These are phyloP conservation scores for Mortierella sp. DNA, from an alignment of 371 early-diverging fungal genomes.

Conservation along the genomic window DNA sequence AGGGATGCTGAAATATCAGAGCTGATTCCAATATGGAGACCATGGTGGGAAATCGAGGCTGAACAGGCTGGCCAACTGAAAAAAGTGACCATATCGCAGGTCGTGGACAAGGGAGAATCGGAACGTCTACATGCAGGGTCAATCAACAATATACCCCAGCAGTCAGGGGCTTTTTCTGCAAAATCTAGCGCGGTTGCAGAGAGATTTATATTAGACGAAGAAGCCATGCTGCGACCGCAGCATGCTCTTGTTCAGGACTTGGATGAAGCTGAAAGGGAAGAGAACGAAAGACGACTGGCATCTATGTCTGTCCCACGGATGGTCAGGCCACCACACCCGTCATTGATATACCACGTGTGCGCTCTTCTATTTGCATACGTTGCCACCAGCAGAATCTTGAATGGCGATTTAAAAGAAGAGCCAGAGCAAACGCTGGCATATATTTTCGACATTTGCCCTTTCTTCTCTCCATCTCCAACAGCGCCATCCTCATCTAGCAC, in stretches of 20 bases:
- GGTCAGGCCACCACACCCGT: conserved; percentile 40
- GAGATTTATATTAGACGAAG: conserved; percentile 38
- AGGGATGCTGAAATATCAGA: conserved; percentile 51
- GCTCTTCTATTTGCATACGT: conserved; percentile 45
- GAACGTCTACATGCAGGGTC: conserved; percentile 16
- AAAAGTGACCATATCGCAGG: conserved; percentile 21
- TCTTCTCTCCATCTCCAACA: conserved; percentile 32
- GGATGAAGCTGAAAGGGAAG: conserved; percentile 12
- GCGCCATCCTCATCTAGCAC: not conserved
- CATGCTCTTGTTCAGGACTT: conserved; percentile 29
- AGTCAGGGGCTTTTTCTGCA: not conserved
- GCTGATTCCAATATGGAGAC: conserved; percentile 43
- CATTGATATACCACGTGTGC: conserved; percentile 47
- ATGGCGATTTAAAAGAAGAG: conserved; percentile 47
- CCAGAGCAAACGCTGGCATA: conserved; percentile 35
- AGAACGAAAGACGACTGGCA: conserved; percentile 1
- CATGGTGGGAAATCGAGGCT: conserved; percentile 56
- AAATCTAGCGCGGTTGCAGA: conserved; percentile 17
- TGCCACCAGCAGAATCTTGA: conserved; percentile 36
- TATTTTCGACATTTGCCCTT: conserved; percentile 49
- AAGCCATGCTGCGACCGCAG: conserved; percentile 38
- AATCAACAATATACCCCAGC: conserved; percentile 9
- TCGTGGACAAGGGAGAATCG: conserved; percentile 9
- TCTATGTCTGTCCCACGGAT: conserved; percentile 9
- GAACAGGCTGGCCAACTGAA: conserved; percentile 45